Base-by-base conservation (phyloP, 78 protist species). In the Dictyostelium capitatum region DNA sequence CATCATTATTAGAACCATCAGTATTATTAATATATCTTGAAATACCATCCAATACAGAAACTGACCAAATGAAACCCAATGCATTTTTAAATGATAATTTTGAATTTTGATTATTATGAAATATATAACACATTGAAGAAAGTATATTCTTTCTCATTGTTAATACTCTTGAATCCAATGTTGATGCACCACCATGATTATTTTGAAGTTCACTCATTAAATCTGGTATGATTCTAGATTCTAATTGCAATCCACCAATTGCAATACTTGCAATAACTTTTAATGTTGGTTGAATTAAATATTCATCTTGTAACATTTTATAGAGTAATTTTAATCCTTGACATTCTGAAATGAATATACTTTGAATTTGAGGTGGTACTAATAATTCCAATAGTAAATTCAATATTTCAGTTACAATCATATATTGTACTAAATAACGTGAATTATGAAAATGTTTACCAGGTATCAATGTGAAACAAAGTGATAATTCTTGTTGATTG, bases 31-130 rank as follows among this genome's bases (percentile, higher is more conserved):
- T 75, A 41, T 56, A 72, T 46, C 89, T 56, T 56, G 90, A 65
- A n/a, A 91, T 91, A 25, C 83, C 91, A 43, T 91, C 90, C 25
- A 91, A 82, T 37, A 91, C 74, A 9, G 95, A 82, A 4, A 91
- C 83, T 20, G 89, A 83, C 95, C 95, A 91, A 37, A 77, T 91
- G 11, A 91, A 91, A 15, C 95, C 95, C 51, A 82, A 77, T 4
- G 87, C 59, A n/a, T 10, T 20, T 23, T 43, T 91, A 57, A 91
- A 91, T 14, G 95, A 78, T 9, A 46, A 79, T 41, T 91, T 91
- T 7, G 90, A 59, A 65, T 72, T 43, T n/a, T 74, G n/a, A 56
- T 91, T 91, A 32, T 91, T 80, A 47, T 77, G 84, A 75, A 91
- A 91, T 9, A 91, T 91, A 46, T 74, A 91, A 25, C 95, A 91